Evolutionary conservation across 495 filamentous ascomycete species (phyloP), one percentile per base, ranked within the genome.

Genomic region (Penicillium soppii): DNA sequence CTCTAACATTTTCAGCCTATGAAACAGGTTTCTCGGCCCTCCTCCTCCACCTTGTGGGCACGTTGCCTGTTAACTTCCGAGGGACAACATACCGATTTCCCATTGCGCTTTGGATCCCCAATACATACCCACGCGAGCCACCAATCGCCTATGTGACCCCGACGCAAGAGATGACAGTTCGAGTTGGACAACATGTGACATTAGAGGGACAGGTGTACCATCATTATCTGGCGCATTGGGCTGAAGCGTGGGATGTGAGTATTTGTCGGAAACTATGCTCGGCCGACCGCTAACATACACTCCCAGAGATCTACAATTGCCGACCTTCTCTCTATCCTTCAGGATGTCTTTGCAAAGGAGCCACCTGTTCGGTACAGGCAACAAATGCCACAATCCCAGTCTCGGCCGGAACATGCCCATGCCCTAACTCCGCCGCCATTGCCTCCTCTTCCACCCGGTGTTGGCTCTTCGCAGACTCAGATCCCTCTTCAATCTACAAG

Each of bases 201-300:
- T 83, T 87, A n/a, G 91, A 97, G 59, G 94, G 94, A 40, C 86
- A 86, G 63, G 82, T 96, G 58, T 98, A 96, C 64, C 94, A 98
- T 71, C 95, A 94, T 46, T 97, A 97, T 69, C 70, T 98, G 33
- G 89, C 89, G 12, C 85, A 88, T 36, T 98, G 94, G 94, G 73
- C 77, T 21, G 84, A 88, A 53, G 89, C 86, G 50, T 95, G 88
- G 88, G 92, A 96, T 84, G 90, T 95, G 54, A 82, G 89, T 85
- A 27, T 23, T 26, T n/a, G 17, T 30, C 1, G n/a, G n/a, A n/a
- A 19, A 12, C n/a, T 9, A 32, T 23, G 27, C 22, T 32, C 29
- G 20, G 13, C 10, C 8, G 12, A 22, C 20, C 26, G 30, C 55
- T 62, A 33, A 65, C 48, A 5, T 6, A 15, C n/a, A 17, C 9